Base-by-base conservation (phyloP, 352 stramenopile genomes). In the Phytopythium helicoides region DNA sequence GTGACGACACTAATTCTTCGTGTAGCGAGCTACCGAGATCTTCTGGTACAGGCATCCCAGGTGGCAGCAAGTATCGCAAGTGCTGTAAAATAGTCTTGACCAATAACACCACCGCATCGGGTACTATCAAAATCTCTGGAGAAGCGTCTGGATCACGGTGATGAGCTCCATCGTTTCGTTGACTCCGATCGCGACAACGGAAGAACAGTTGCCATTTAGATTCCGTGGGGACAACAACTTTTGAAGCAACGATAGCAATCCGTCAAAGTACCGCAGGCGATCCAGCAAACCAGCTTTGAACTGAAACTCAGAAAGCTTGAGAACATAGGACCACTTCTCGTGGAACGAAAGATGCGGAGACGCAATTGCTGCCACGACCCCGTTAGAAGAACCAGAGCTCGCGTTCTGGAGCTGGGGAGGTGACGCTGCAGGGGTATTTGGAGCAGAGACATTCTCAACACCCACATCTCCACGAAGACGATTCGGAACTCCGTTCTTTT, bases 221-320 rank as follows among this genome's bases (percentile, higher is more conserved):
- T 54, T 70, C 46, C 79, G 71, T n/a, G 83, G 81, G 8, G 80
- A 76, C 26, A 93, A 52, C 1, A 69, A 66, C 51, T 95, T 95
- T 58, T 95, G 85, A 25, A 91, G 55, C 14, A 95, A 47, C 28
- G 85, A 92, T 4, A 91, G 35, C 3, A 95, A 58, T 1, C 83
- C 83, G 33, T 92, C 79, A 60, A 95, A 89, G 52, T 86, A 93
- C n/a, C 72, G 73, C 35, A 70, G 58, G n/a, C 75, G 63, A 48
- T 95, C 76, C 35, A 95, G 54, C 23, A 95, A 55, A 1, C 82
- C 76, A 23, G 83, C 51, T 47, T 89, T 86, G 58, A 89, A 92
- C 63, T 95, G 85, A 42, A 87, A 93, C 62, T 86, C 67, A 14
- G 83, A 87, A 15, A 95, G 56, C 54, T 90, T 88, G 22, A 95